Conservation (phyloP, 139 green algal genomes). For the Diplosphaera chodatii region DNA sequence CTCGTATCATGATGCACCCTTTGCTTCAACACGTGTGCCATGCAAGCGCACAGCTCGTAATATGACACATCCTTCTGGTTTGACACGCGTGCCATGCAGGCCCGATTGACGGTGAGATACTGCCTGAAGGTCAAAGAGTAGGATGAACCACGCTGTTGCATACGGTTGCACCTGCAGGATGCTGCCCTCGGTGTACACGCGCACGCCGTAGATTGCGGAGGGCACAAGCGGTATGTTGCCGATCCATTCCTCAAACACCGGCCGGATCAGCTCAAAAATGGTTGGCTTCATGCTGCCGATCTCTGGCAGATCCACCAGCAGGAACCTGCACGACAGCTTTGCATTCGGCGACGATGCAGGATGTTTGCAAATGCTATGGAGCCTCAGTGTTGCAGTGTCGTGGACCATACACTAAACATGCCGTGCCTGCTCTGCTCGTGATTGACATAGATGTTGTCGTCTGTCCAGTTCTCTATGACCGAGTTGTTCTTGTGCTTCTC, state of each 20-base stretch:
- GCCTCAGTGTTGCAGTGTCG: too few relatives aligned
- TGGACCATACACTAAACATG: too few relatives aligned
- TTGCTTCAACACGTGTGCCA: too few relatives aligned
- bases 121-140: too few relatives aligned
- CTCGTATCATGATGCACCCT: too few relatives aligned
- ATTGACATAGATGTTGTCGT: neutral
- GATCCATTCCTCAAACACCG: neutral
- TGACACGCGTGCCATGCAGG: too few relatives aligned
- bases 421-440: neutral
- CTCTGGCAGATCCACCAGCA: neutral
- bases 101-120: too few relatives aligned
- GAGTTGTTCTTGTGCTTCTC: neutral
- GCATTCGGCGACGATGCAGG: too few relatives aligned
- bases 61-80: too few relatives aligned
- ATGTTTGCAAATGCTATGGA: too few relatives aligned
- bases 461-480: neutral
- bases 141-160: too few relatives aligned
- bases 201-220: neutral
- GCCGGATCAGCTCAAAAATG: neutral
- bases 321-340: neutral
- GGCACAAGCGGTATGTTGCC: neutral
- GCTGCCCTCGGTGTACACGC: neutral
- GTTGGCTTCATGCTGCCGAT: neutral
- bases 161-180: neutral
- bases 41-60: too few relatives aligned